Conservation (phyloP, 2,329 filamentous ascomycete species). For the Trichoderma guizhouense region DNA sequence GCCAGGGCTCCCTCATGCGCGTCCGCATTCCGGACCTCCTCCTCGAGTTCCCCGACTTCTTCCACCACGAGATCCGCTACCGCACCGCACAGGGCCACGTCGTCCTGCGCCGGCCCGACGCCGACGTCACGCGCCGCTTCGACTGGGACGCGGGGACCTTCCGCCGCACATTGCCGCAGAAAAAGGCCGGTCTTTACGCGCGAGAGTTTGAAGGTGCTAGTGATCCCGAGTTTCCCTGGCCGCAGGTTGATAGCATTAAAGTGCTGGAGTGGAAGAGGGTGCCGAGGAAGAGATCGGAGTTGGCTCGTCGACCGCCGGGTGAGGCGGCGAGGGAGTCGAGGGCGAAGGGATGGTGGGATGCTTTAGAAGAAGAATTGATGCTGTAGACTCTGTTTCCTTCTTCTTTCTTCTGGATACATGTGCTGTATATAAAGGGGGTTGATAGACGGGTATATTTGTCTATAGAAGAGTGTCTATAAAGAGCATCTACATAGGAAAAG, state of each 20-base stretch:
- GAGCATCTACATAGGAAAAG: background rate
- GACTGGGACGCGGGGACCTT: conserved; percentile 20
- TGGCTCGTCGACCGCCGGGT: conserved; percentile 23
- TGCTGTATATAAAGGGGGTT: background rate
- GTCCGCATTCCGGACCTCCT: conserved; percentile 32
- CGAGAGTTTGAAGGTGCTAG: conserved; percentile 18
- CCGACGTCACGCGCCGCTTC: conserved; percentile 23
- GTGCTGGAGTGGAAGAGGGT: conserved; percentile 27
- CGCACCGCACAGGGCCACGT: conserved; percentile 33
- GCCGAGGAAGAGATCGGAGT: conserved; percentile 23
- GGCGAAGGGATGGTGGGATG: conserved; percentile 29
- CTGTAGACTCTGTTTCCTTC: conserved; percentile 21
- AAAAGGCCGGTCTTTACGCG: conserved; percentile 21
- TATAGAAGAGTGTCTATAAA: background rate
- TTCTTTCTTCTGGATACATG: background rate
- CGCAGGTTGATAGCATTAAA: conserved; percentile 22
- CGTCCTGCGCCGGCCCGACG: conserved; percentile 23
- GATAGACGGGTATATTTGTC: background rate
- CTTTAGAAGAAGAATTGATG: conserved; percentile 31
- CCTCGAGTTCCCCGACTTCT: conserved; percentile 34
- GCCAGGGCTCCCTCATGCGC: conserved; percentile 25
- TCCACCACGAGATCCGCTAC: conserved; percentile 31
- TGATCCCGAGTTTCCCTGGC: conserved; percentile 27
- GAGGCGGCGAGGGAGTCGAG: conserved; percentile 18
- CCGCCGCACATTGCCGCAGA: conserved; percentile 30